These are phyloP conservation scores for Botrytis pseudocinerea DNA, from an alignment of 2,329 filamentous ascomycete genomes.

Conservation along the genomic window DNA sequence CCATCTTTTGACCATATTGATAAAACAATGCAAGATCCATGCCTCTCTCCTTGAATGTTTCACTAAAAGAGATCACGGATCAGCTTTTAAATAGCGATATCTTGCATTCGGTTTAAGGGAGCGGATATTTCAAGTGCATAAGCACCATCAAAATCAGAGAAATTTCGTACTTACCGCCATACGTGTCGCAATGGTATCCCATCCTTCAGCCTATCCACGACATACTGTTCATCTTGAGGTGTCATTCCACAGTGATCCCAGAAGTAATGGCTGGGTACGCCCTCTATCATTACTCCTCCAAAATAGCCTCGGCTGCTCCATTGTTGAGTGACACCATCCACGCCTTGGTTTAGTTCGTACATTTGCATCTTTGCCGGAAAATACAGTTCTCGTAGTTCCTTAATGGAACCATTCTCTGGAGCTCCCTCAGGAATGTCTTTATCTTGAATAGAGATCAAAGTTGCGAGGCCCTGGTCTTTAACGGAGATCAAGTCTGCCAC, in stretches of 20 bases:
- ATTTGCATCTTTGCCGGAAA: constrained; percentile 17
- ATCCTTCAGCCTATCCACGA: constrained; percentile 13
- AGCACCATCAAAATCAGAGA: neutral
- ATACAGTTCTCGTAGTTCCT: constrained; percentile 7
- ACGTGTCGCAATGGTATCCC: constrained; percentile 13
- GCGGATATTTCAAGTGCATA: neutral
- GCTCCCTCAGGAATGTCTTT: neutral
- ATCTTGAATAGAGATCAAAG: neutral
- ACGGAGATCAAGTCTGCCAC: constrained; percentile 11
- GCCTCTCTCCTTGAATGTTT: constrained; percentile 21
- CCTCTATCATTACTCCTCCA: neutral
- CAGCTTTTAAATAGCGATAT: neutral
- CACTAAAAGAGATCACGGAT: neutral
- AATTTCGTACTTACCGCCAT: constrained; percentile 18
- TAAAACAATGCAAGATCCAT: neutral
- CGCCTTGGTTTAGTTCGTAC: constrained; percentile 17
- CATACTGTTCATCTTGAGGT: constrained; percentile 9
- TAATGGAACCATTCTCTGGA: neutral
- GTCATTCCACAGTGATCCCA: constrained; percentile 17
- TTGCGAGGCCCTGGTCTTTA: neutral
- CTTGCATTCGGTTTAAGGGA: neutral
- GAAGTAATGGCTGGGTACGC: constrained; percentile 10
- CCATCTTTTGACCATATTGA: constrained; percentile 13
- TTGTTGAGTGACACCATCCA: constrained; percentile 2
- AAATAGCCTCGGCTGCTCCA: constrained; percentile 20